Percentiles rank a stretch among this genome's conserved stretches.
These are phyloP conservation scores for Tolypocladium cylindrosporum DNA, from an alignment of 2,329 filamentous ascomycete genomes.

Conservation along the genomic window DNA sequence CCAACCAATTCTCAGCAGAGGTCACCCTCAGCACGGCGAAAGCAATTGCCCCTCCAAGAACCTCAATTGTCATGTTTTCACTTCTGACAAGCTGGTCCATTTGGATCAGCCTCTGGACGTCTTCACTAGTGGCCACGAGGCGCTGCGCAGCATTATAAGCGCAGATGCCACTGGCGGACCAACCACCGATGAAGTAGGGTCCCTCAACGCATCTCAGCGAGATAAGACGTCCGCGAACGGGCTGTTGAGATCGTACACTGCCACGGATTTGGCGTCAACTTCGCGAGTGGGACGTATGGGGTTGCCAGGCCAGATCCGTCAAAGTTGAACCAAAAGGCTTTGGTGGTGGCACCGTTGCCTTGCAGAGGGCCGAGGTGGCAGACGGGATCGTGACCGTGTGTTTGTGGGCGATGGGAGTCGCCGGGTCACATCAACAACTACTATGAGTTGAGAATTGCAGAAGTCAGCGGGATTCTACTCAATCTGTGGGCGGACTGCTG, in stretches of 20 bases:
- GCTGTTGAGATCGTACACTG: too few relatives aligned
- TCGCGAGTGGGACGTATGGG: too few relatives aligned
- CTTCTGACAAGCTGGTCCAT: slow-evolving; percentile 35
- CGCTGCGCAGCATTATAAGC: slow-evolving; percentile 58
- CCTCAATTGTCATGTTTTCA: slow-evolving; percentile 60
- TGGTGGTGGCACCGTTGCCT: slow-evolving; percentile 5
- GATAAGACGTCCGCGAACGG: too few relatives aligned
- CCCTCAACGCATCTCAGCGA: background rate
- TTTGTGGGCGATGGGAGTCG: background rate
- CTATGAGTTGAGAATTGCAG: background rate
- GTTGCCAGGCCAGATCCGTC: too few relatives aligned
- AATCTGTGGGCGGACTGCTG: too few relatives aligned
- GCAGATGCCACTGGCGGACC: slow-evolving; percentile 68
- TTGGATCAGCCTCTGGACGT: slow-evolving; percentile 50
- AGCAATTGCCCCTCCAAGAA: slow-evolving; percentile 58
- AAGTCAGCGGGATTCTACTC: too few relatives aligned
- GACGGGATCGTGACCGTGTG: slow-evolving; percentile 7
- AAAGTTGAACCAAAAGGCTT: too few relatives aligned
- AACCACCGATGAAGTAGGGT: slow-evolving; percentile 44
- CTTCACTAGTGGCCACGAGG: slow-evolving; percentile 45
- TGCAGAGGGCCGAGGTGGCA: slow-evolving; percentile 10
- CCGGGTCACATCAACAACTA: background rate
- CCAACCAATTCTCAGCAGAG: background rate
- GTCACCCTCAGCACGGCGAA: slow-evolving; percentile 58
- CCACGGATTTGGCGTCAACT: too few relatives aligned